phyloP scores from a whole-genome alignment of 148 eudicot species.

The Spergularia bocconei region DNA sequence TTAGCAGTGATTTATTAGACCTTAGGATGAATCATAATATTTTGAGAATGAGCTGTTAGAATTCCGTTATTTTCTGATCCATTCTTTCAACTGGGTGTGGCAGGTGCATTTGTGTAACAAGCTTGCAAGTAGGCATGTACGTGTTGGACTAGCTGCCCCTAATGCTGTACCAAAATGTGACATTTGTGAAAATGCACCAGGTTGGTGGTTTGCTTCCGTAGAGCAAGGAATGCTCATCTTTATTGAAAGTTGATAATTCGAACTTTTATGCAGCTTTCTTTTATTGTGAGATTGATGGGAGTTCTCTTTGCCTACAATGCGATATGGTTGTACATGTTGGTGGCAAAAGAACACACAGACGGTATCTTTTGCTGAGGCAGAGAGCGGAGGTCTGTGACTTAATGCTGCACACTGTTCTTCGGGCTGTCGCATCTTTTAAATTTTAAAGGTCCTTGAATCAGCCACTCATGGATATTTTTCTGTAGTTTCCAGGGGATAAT shows the following conservation, averaged over 20 bases:
- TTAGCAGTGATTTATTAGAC: no score
- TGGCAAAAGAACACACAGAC: slow-evolving; percentile 83
- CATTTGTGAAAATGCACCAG: slow-evolving; percentile 95
- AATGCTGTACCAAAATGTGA: slow-evolving; percentile 77
- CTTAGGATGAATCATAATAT: neutral
- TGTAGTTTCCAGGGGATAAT: slow-evolving; percentile 85
- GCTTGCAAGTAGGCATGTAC: slow-evolving; percentile 88
- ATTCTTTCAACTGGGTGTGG: slow-evolving; percentile 5
- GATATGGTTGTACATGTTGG: slow-evolving; percentile 96
- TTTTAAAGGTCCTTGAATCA: neutral
- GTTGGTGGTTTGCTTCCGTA: slow-evolving; percentile 35
- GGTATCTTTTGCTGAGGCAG: slow-evolving; percentile 80
- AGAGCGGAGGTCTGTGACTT: slow-evolving; percentile 77
- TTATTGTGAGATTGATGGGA: slow-evolving; percentile 92
- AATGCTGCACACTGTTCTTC: slow-evolving; percentile 11
- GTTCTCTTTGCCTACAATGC: slow-evolving; percentile 95
- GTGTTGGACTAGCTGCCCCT: slow-evolving; percentile 93
- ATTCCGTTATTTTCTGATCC: neutral
- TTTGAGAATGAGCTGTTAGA: neutral
- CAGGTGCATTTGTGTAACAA: slow-evolving; percentile 95
- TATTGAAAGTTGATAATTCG: slow-evolving; percentile 22
- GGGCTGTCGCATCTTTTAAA: slow-evolving; percentile 6
- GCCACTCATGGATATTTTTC: slow-evolving; percentile 11
- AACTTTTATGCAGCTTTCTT: slow-evolving; percentile 65
- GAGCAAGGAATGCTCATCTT: neutral